These are phyloP conservation scores for Malus hybrid DNA, from an alignment of 331 rosid species.

Conservation along the genomic window DNA sequence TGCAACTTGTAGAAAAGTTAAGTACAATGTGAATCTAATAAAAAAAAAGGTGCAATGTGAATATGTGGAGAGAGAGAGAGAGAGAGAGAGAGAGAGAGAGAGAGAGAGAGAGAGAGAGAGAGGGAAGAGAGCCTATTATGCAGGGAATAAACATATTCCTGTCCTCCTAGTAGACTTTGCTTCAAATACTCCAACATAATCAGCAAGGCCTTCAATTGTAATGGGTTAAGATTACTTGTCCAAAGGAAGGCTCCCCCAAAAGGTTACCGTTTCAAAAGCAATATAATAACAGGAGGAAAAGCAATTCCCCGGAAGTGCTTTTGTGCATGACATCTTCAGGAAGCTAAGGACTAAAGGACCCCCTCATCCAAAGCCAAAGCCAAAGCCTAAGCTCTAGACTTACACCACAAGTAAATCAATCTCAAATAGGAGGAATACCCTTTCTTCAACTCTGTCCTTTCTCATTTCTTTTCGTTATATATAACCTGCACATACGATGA, in stretches of 20 bases:
- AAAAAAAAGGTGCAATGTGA: neutral
- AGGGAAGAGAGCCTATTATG: no score
- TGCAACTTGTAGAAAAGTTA: neutral
- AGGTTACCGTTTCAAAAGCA: slow-evolving; percentile 36
- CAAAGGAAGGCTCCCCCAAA: slow-evolving; percentile 18
- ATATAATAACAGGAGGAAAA: neutral
- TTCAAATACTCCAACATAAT: slow-evolving; percentile 24
- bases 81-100: no score
- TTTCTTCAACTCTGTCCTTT: slow-evolving; percentile 17
- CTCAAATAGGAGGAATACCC: slow-evolving; percentile 33
- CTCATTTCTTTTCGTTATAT: neutral
- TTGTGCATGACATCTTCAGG: slow-evolving; percentile 27
- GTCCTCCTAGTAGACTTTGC: neutral
- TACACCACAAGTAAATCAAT: slow-evolving; percentile 51
- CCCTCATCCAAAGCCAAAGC: slow-evolving; percentile 3
- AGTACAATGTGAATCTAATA: no score
- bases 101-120: no score
- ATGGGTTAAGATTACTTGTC: slow-evolving; percentile 6
- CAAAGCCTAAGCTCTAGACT: slow-evolving; percentile 36
- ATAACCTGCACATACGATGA: slow-evolving; percentile 7
- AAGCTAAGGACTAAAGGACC: slow-evolving; percentile 46
- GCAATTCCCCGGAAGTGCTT: slow-evolving; percentile 26
- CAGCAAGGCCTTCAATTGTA: slow-evolving; percentile 2
- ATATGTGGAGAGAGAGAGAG: neutral
- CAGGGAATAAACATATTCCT: slow-evolving; percentile 22